Evolutionary conservation across 2,329 filamentous ascomycete species (phyloP), one percentile per base, ranked within the genome.

Genomic region (Parascedosporium putredinis): DNA sequence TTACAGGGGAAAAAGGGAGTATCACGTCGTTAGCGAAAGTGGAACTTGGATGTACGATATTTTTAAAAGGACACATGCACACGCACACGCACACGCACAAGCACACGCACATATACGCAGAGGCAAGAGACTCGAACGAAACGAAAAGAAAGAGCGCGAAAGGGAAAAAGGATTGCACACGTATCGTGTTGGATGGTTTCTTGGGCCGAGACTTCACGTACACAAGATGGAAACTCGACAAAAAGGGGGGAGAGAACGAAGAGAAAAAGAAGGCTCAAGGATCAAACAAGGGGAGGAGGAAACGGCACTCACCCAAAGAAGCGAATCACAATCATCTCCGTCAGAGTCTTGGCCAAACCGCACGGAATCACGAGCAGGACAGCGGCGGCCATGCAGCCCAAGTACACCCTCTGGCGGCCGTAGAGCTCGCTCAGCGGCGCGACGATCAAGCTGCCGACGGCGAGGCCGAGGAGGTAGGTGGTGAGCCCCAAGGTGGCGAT

Each of bases 401-500:
- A 64, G 59, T 89, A 91, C 7, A 93, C 80, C n/a, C 72, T 74
- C 46, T 75, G 70, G 6, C 84, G 73, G 3, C 84, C 84, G 56
- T 79, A 86, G 58, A 88, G 73, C 64, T 88, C 84, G 53, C 76
- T 81, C 47, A 91, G 65, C 0, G 88, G 87, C 1, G 88, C 88
- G 38, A 89, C 72, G 25, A 93, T 67, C 52, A 93, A 67, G 29
- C 79, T 83, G 1, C 88, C 88, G 1, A 74, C 64, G 0, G 86
- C 87, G 44, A 93, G 73, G 4, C 88, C 88, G 22, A 88, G 62
- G 7, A 93, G 72, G 60, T 93, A 94, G 0, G 83, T 83, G 0
- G 88, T 93, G 42, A 94, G 71, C 4, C 88, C 88, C 2, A 93
- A 68, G 0, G 86, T 86, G 1, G 83, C 75, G n/a, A 83, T 64